phyloP scores from a whole-genome alignment of 1,284 basidiomycete species.

The Melampsora abietis-canadensis region DNA sequence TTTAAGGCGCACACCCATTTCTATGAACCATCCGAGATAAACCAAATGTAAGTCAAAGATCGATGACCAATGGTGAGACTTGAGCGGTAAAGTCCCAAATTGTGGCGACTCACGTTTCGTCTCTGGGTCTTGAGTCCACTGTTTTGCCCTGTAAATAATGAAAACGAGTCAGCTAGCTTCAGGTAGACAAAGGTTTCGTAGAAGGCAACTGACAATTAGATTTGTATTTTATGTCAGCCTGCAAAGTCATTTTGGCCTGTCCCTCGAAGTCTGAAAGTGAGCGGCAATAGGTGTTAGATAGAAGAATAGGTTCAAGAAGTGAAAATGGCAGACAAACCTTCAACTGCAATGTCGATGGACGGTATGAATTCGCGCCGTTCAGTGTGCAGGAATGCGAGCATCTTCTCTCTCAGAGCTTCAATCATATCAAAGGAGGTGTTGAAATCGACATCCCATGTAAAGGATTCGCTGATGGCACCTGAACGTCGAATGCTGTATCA shows the following conservation, averaged over 20 bases:
- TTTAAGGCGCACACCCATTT: constrained; percentile 43
- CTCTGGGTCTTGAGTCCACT: constrained; percentile 63
- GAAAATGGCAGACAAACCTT: constrained; percentile 22
- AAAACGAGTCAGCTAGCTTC: constrained; percentile 1
- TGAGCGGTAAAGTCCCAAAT: no score
- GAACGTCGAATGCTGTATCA: constrained; percentile 55
- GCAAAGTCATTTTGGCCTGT: constrained; percentile 73
- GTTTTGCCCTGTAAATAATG: constrained; percentile 60
- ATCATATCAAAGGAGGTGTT: constrained; percentile 77
- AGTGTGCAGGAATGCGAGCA: constrained; percentile 72
- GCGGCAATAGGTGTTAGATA: constrained; percentile 38
- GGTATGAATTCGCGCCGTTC: constrained; percentile 54
- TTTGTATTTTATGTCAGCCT: constrained; percentile 84
- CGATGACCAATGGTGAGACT: no score
- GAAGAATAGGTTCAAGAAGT: neutral
- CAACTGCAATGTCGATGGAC: constrained; percentile 52
- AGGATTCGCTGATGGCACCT: constrained; percentile 62
- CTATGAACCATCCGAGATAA: neutral
- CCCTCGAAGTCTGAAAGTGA: constrained; percentile 67
- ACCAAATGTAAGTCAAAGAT: neutral
- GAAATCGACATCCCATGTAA: constrained; percentile 76
- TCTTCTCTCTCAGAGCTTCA: constrained; percentile 70
- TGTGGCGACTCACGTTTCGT: constrained; percentile 19
- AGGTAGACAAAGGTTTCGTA: neutral
- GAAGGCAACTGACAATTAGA: constrained; percentile 62